phyloP scores from a whole-genome alignment of 129 eudicot genomes.

The Helichrysum umbraculigerum region DNA sequence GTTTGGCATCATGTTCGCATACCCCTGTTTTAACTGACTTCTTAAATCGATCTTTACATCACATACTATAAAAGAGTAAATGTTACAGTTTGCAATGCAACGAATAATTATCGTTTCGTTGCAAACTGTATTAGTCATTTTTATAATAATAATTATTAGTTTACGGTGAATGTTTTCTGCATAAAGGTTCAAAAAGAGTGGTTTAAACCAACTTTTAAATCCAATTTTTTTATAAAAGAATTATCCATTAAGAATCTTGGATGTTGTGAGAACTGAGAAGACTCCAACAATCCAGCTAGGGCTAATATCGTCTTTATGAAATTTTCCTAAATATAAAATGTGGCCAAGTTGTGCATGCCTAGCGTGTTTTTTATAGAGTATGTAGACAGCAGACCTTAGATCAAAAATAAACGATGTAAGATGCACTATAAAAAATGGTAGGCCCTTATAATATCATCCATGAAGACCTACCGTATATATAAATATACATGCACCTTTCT shows the following conservation, averaged over 20 bases:
- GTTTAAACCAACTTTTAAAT: not conserved
- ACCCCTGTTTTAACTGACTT: constrained; percentile 16
- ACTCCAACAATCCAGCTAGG: constrained; percentile 17
- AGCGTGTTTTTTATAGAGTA: constrained; percentile 16
- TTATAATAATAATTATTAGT: no score
- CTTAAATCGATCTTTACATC: not conserved
- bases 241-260: constrained; percentile 11
- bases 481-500: constrained; percentile 19
- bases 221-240: not conserved
- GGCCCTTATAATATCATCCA: constrained; percentile 24
- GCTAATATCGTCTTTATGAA: constrained; percentile 21
- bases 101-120: no score
- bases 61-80: no score
- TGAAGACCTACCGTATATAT: constrained; percentile 9
- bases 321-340: constrained; percentile 15
- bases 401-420: constrained; percentile 21
- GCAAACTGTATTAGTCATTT: no score
- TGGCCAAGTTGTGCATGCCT: constrained; percentile 44
- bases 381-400: constrained; percentile 18
- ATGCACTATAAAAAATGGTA: constrained; percentile 24
- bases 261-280: not conserved
- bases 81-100: no score
- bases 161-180: not conserved
- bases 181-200: not conserved
- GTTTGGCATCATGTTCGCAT: constrained; percentile 14